Evolutionary conservation across 208 protist species (phyloP), one percentile per base, ranked within the genome.

Genomic region (Trypanosoma avium): DNA sequence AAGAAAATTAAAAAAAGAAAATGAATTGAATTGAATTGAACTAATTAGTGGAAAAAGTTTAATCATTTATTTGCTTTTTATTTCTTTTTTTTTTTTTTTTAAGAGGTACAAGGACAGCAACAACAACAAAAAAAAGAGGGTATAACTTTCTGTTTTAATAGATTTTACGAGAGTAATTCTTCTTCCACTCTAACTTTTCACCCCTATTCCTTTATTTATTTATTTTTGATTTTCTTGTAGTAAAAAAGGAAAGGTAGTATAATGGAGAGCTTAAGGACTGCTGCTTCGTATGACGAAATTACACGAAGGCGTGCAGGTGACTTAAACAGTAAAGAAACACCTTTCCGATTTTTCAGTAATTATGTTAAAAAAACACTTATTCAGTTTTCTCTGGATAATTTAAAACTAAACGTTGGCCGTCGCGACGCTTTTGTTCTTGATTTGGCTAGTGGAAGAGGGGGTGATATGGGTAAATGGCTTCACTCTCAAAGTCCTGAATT

Each of bases 381-480:
- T 73, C 89, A 95, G 46, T 80, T 64, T 52, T 71, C 82, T 13
- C 57, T 95, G 17, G 86, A 95, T 61, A 45, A 64, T 24, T 47
- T 79, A 49, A 60, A 59, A 54, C 13, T 43, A 19, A 40, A 42
- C 1, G 38, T 27, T 17, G 33, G 52, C 17, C 22, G 47, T 13
- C 56, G 33, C 8, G 66, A 66, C 1, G 67, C 67, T 15, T 53
- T 66, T 4, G 84, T 95, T 10, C 62, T 95, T 6, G 89, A 95
- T 61, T 66, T 95, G 24, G 86, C 77, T 6, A 92, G 85, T 61
- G 89, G 89, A 21, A 74, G 89, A 24, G 89, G 89, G 15, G 89
- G 89, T 2, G 89, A 95, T 57, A n/a, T 95, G 4, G 86, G 86
- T n/a, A 95, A 95, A 72, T 95, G 89, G 86, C n/a, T 90, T 24